Base-by-base conservation (phyloP, 805 yeast genomes). In the Kregervanrija fluxuum region DNA sequence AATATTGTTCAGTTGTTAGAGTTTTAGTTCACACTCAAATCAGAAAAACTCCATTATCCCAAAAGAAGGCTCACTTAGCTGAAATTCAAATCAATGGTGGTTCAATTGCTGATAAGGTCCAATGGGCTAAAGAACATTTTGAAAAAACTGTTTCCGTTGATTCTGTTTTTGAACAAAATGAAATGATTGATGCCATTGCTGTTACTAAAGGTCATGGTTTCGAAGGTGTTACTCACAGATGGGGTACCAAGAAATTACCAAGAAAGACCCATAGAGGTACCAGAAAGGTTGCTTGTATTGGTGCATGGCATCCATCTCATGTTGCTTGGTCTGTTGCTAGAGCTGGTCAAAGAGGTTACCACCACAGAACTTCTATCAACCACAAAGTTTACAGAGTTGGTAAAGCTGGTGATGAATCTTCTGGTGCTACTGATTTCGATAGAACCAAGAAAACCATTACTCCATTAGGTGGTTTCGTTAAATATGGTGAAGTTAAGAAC, bases 291-390 rank as follows among this genome's bases (percentile, higher is more conserved):
- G 99, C 99, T 70, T 93, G 99, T 88, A 93, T 93, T 69, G 99
- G 99, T 84, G 97, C 99, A 71, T 93, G 99, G 99, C 99, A 93
- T 81, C 99, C 99, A 75, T 84, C 96, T 80, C 96, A 89, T 82
- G 99, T 93, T 73, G 79, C 82, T 76, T 91, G 95, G 95, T 87
- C 98, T 69, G 99, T 93, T 75, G 98, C 99, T 67, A 88, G 99
- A 78, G 96, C 99, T 69, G 99, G 99, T 91, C 99, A 93, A 82
- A 87, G 83, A 80, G 99, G 99, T 87, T 93, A 85, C 96, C 99
- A 93, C 79, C 96, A 89, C 93, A 91, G 99, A 85, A 93, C 99
- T 68, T 93, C 99, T 60, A 85, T 91, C 74, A 95, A 93, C 97
- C 99, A 93, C 95, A 93, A 93, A 88, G 81, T 93, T 71, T 93